Percentiles rank a stretch among this genome's conserved stretches.
phyloP scores from a whole-genome alignment of 1,139 yeast genomes.

The Saccharomyces hybrid region DNA sequence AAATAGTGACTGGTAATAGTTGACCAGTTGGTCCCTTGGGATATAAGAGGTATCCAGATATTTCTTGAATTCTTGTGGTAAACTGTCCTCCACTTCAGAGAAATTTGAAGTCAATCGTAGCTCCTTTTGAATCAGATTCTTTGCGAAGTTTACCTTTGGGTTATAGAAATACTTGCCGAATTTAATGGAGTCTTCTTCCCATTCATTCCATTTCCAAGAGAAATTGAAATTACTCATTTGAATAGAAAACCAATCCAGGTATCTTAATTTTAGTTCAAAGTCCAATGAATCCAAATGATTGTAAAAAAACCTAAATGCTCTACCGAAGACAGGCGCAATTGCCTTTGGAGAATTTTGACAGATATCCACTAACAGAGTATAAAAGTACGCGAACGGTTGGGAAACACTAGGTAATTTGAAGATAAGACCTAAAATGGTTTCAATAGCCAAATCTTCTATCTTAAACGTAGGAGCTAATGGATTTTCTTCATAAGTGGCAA shows the following conservation, averaged over 20 bases:
- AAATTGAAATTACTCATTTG: constrained; percentile 91
- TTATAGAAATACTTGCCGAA: constrained; percentile 41
- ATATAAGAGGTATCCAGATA: constrained; percentile 51
- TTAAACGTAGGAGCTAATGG: constrained; percentile 64
- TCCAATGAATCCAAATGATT: constrained; percentile 60
- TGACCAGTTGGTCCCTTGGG: constrained; percentile 32
- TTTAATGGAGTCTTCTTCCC: constrained; percentile 55
- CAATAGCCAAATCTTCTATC: constrained; percentile 84
- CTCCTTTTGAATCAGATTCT: constrained; percentile 76
- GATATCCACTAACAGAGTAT: constrained; percentile 79
- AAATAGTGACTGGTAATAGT: constrained; percentile 34
- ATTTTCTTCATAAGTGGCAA: constrained; percentile 34
- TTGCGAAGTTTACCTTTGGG: constrained; percentile 69
- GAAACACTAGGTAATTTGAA: constrained; percentile 64
- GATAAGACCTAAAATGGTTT: constrained; percentile 69
- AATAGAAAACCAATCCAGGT: constrained; percentile 86
- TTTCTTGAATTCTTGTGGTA: constrained; percentile 64
- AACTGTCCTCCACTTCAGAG: constrained; percentile 62
- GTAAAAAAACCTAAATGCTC: constrained; percentile 83
- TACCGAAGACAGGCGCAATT: constrained; percentile 90
- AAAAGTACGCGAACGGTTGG: constrained; percentile 70
- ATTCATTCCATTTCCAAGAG: constrained; percentile 98
- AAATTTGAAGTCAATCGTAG: constrained; percentile 65
- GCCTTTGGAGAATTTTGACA: constrained; percentile 83
- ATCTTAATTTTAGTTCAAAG: constrained; percentile 64